Conservation (phyloP, 495 filamentous ascomycete genomes). For the Neurospora pannonica region DNA sequence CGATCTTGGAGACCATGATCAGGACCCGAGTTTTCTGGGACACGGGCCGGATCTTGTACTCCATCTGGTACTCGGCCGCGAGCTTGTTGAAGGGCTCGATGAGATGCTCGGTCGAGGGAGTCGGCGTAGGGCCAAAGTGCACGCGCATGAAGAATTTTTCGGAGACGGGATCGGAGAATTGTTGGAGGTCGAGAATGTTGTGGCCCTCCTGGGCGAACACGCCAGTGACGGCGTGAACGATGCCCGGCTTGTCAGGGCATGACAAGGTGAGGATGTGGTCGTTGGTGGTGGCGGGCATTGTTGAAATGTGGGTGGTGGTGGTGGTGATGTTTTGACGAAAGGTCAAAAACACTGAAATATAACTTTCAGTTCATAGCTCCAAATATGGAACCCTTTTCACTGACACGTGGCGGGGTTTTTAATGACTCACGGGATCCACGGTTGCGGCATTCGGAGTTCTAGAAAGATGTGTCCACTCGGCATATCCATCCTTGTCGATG, state of each 20-base stretch:
- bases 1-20: conserved; percentile 77
- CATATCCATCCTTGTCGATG: background rate
- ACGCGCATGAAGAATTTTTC: conserved; percentile 71
- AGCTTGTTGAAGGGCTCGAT: conserved; percentile 44
- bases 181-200: conserved; percentile 66
- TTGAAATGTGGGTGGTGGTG: conserved; percentile 11
- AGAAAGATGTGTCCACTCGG: background rate
- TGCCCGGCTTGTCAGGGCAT: conserved; percentile 64
- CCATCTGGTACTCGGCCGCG: conserved; percentile 47
- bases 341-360: background rate
- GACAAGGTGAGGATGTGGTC: conserved; percentile 67
- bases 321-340: background rate
- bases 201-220: conserved; percentile 55
- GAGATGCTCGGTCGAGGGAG: conserved; percentile 32
- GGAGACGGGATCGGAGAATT: conserved; percentile 58
- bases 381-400: background rate
- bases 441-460: background rate
- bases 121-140: conserved; percentile 48
- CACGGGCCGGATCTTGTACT: conserved; percentile 53
- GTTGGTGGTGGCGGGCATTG: conserved; percentile 18
- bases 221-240: conserved; percentile 67
- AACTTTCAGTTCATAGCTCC: background rate
- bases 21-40: conserved; percentile 56
- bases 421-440: background rate
- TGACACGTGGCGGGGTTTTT: background rate